phyloP scores from a whole-genome alignment of 2,329 filamentous ascomycete genomes.

The Colletotrichum viniferum region DNA sequence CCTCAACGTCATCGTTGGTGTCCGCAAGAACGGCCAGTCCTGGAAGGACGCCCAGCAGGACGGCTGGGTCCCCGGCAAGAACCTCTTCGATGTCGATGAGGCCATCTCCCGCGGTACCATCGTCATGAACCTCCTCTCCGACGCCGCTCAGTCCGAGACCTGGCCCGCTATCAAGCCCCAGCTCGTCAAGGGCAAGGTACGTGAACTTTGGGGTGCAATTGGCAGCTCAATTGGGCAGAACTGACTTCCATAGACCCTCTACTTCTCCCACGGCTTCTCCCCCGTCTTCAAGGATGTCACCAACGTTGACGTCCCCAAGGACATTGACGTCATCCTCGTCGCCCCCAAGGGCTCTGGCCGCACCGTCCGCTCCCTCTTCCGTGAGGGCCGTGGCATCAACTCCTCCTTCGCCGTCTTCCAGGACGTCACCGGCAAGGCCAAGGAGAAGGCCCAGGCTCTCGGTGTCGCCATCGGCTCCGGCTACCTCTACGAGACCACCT shows the following conservation, averaged over 20 bases:
- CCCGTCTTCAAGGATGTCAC: constrained; percentile 99
- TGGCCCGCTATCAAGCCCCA: constrained; percentile 99
- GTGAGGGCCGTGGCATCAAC: constrained; percentile 99
- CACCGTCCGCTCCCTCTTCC: constrained; percentile 98
- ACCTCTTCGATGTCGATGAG: constrained; percentile 98
- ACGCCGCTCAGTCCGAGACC: constrained; percentile 98
- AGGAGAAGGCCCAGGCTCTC: constrained; percentile 97
- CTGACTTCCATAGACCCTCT: constrained; percentile 75
- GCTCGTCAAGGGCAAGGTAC: constrained; percentile 96
- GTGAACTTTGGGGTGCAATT: constrained; percentile 29
- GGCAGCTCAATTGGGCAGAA: neutral
- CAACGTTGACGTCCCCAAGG: constrained; percentile 94
- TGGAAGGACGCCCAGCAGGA: constrained; percentile 98
- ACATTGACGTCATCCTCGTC: constrained; percentile 99
- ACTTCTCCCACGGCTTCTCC: constrained; percentile 99
- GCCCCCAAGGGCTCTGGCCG: constrained; percentile 99
- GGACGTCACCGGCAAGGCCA: constrained; percentile 95
- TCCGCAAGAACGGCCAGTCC: constrained; percentile 96
- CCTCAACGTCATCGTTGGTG: constrained; percentile 98
- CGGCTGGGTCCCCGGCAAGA: constrained; percentile 98
- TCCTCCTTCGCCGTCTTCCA: constrained; percentile 98
- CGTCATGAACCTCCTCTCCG: constrained; percentile 98
- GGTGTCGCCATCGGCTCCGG: constrained; percentile 96
- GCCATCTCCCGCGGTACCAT: constrained; percentile 93
- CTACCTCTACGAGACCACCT: constrained; percentile 99